Percentiles rank a stretch among this genome's conserved stretches.
These are phyloP conservation scores for Paecilomyces niveus DNA, from an alignment of 2,329 filamentous ascomycete species.

Conservation along the genomic window DNA sequence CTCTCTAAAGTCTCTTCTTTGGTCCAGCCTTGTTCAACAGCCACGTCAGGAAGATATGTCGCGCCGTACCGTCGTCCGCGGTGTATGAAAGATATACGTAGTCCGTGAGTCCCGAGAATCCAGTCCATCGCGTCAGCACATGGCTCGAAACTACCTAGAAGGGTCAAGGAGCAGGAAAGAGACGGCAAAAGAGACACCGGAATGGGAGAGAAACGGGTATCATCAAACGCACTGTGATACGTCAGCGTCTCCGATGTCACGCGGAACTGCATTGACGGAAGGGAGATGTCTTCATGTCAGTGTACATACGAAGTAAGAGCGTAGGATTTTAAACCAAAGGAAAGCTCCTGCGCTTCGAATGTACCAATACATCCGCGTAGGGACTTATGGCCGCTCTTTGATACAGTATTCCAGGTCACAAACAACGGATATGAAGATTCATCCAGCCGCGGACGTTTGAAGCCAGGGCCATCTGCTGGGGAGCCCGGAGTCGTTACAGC, in stretches of 20 bases:
- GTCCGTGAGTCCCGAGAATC: conserved; percentile 76
- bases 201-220: conserved; percentile 56
- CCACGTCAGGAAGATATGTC: conserved; percentile 89
- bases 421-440: conserved; percentile 65
- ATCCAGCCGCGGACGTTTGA: conserved; percentile 25
- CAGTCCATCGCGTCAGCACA: conserved; percentile 71
- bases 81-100: conserved; percentile 78
- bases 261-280: background rate
- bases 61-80: conserved; percentile 67
- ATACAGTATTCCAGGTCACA: conserved; percentile 85
- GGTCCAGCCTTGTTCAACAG: conserved; percentile 86
- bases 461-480: conserved; percentile 17
- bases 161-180: conserved; percentile 59
- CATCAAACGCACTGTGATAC: conserved; percentile 51
- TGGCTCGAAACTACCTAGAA: conserved; percentile 79
- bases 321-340: conserved; percentile 68
- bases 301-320: conserved; percentile 64
- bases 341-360: conserved; percentile 70
- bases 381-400: conserved; percentile 52
- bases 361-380: conserved; percentile 95
- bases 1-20: conserved; percentile 87
- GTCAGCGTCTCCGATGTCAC: conserved; percentile 1
- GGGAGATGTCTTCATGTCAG: background rate
- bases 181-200: conserved; percentile 40
- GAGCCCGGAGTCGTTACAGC: conserved; percentile 40